A percentile compares a stretch with the other conserved stretches of the same genome.
phyloP scores from a whole-genome alignment of 768 basidiomycete genomes.

The Leccinum aurantiacum region DNA sequence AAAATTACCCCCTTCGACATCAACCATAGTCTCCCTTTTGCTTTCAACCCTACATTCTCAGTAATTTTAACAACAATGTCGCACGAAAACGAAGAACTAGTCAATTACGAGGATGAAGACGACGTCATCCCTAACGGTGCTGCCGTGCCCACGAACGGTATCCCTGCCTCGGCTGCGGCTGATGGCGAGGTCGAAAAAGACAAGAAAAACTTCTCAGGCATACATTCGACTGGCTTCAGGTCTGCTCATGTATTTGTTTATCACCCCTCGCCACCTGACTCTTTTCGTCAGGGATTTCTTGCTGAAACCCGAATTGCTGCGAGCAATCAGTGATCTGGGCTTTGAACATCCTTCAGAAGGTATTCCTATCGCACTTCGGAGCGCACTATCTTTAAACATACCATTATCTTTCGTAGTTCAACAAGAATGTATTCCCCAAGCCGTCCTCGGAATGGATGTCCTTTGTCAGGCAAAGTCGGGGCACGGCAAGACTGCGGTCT shows the following conservation, averaged over 20 bases:
- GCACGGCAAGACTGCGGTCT: slow-evolving; percentile 98
- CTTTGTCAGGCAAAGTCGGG: slow-evolving; percentile 99
- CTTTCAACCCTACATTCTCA: slow-evolving; percentile 28
- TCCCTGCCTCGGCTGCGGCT: slow-evolving; percentile 44
- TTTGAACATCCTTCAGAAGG: slow-evolving; percentile 99
- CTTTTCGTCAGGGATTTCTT: slow-evolving; percentile 78
- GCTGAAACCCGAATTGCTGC: slow-evolving; percentile 93
- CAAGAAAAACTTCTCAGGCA: slow-evolving; percentile 98
- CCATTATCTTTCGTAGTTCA: slow-evolving; percentile 61
- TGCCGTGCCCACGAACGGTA: slow-evolving; percentile 47
- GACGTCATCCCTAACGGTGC: slow-evolving; percentile 67
- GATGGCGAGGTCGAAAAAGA: slow-evolving; percentile 68
- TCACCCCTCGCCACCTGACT: slow-evolving; percentile 2
- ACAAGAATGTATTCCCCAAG: slow-evolving; percentile 99
- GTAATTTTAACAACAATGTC: slow-evolving; percentile 51
- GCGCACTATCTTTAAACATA: slow-evolving; percentile 1
- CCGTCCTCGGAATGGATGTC: slow-evolving; percentile 98
- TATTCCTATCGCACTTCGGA: slow-evolving; percentile 31
- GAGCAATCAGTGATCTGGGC: slow-evolving; percentile 98
- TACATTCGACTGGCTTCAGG: slow-evolving; percentile 99
- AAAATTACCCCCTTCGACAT: slow-evolving; percentile 23
- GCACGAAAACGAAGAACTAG: slow-evolving; percentile 87
- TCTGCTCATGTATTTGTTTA: slow-evolving; percentile 37
- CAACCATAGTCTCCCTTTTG: slow-evolving; percentile 17
- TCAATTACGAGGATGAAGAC: slow-evolving; percentile 93